A percentile compares a stretch with the other conserved stretches of the same genome.
phyloP scores from a whole-genome alignment of 2,329 filamentous ascomycete genomes.

The Didymella keratinophila region DNA sequence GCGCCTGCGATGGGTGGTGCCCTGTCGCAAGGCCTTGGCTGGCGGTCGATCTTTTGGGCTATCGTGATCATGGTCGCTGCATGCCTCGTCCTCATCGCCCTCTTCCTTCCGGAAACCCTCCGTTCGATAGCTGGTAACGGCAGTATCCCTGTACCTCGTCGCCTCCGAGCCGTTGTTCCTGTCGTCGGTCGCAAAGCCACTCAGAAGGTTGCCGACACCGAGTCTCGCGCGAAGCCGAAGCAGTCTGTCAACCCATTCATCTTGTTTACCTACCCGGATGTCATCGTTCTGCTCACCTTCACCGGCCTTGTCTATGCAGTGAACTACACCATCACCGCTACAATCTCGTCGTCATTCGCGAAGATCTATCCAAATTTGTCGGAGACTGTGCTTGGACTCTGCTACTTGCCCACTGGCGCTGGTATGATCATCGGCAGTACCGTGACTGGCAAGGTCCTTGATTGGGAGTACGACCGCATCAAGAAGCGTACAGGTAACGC shows the following conservation, averaged over 20 bases:
- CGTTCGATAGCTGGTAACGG: slow-evolving; percentile 54
- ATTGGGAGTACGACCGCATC: slow-evolving; percentile 59
- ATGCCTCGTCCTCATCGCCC: slow-evolving; percentile 43
- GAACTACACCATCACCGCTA: slow-evolving; percentile 44
- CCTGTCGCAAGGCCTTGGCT: slow-evolving; percentile 45
- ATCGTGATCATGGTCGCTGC: slow-evolving; percentile 51
- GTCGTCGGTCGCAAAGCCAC: slow-evolving; percentile 35
- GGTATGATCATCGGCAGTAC: slow-evolving; percentile 64
- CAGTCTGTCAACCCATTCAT: slow-evolving; percentile 41
- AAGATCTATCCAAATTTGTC: slow-evolving; percentile 36
- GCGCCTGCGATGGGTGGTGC: slow-evolving; percentile 47
- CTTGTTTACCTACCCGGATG: slow-evolving; percentile 39
- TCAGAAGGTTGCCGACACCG: slow-evolving; percentile 15
- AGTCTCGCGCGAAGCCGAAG: slow-evolving; percentile 27
- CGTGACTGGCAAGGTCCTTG: slow-evolving; percentile 61
- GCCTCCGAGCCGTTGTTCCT: slow-evolving; percentile 33
- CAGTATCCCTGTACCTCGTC: slow-evolving; percentile 32
- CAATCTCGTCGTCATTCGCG: slow-evolving; percentile 39
- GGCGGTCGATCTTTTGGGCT: slow-evolving; percentile 51
- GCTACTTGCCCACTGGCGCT: slow-evolving; percentile 64
- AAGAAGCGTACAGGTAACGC: slow-evolving; percentile 31
- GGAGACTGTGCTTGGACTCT: slow-evolving; percentile 36
- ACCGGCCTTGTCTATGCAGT: slow-evolving; percentile 42
- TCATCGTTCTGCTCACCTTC: slow-evolving; percentile 56
- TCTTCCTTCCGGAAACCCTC: slow-evolving; percentile 54